A percentile compares a stretch with the other conserved stretches of the same genome.
phyloP scores from a whole-genome alignment of 2,329 filamentous ascomycete species.

The Ceratocystis variospora region DNA sequence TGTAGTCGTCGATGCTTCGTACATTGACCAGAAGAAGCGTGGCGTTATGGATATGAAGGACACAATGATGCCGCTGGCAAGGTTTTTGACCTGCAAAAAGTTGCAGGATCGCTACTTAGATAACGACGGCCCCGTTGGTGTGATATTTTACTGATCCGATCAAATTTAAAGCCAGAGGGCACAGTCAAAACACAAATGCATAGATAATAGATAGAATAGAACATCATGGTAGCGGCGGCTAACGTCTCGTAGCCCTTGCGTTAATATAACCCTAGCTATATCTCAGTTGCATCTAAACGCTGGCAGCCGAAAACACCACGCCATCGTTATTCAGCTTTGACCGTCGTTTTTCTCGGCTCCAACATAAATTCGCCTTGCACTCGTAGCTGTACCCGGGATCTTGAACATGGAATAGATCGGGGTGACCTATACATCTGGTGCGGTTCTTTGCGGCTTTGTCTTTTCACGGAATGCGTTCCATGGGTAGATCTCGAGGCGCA shows the following conservation, averaged over 20 bases:
- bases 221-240: neutral
- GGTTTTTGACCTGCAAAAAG: slow-evolving; percentile 56
- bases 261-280: neutral
- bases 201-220: neutral
- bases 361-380: neutral
- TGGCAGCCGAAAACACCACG: too few species aligned
- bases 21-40: slow-evolving; percentile 89
- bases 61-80: slow-evolving; percentile 64
- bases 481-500: neutral
- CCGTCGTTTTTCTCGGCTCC: neutral
- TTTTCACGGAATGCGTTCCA: neutral
- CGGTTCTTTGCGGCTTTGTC: neutral
- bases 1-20: slow-evolving; percentile 78
- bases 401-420: neutral
- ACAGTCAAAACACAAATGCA: neutral
- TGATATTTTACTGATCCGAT: slow-evolving; percentile 48
- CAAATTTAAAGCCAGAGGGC: neutral
- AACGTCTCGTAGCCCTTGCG: neutral
- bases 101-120: slow-evolving; percentile 56
- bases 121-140: slow-evolving; percentile 41
- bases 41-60: slow-evolving; percentile 94
- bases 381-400: neutral
- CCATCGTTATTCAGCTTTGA: neutral
- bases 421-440: neutral
- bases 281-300: too few species aligned